Conservation (phyloP, 2,329 filamentous ascomycete genomes). For the Aspergillus sp. region DNA sequence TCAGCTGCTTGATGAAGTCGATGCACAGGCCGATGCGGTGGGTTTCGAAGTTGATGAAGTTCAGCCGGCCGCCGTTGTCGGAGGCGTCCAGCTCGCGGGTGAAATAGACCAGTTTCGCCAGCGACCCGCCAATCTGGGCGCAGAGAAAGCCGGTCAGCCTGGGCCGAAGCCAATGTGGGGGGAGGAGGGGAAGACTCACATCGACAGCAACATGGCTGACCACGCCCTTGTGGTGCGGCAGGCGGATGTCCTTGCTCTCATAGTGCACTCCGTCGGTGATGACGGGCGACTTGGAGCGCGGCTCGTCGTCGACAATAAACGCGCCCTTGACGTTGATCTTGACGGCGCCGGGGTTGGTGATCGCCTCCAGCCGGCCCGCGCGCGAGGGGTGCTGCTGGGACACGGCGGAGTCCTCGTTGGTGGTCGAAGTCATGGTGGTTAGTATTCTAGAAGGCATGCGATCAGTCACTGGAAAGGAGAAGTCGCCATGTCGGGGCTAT, state of each 20-base stretch:
- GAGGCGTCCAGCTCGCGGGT: conserved; percentile 72
- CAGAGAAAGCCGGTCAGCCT: background rate
- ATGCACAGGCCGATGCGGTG: conserved; percentile 89
- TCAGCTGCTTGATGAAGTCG: conserved; percentile 77
- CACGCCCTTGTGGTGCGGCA: conserved; percentile 88
- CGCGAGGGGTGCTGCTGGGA: conserved; percentile 14
- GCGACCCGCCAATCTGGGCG: conserved; percentile 76
- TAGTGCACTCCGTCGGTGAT: conserved; percentile 51
- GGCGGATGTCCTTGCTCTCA: conserved; percentile 86
- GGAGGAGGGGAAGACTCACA: conserved; percentile 49
- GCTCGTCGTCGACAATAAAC: conserved; percentile 85
- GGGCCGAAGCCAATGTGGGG: conserved; percentile 19
- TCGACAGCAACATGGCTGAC: conserved; percentile 97
- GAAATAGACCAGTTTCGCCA: conserved; percentile 96
- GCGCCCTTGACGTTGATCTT: conserved; percentile 95
- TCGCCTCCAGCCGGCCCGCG: conserved; percentile 34
- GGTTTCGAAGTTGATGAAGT: conserved; percentile 95
- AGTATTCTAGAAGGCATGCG: conserved; percentile 5
- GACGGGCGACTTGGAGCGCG: conserved; percentile 39
- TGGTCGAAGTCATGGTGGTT: conserved; percentile 24
- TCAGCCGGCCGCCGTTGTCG: conserved; percentile 78
- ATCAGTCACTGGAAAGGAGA: conserved; percentile 1
- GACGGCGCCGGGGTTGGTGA: conserved; percentile 57
- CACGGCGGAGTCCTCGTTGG: conserved; percentile 13
- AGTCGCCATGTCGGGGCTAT: conserved; percentile 12